A percentile compares a stretch with the other conserved stretches of the same genome.
Evolutionary conservation across 2,329 filamentous ascomycete genomes (phyloP).

Genomic region (Neopestalotiopsis sp.): DNA sequence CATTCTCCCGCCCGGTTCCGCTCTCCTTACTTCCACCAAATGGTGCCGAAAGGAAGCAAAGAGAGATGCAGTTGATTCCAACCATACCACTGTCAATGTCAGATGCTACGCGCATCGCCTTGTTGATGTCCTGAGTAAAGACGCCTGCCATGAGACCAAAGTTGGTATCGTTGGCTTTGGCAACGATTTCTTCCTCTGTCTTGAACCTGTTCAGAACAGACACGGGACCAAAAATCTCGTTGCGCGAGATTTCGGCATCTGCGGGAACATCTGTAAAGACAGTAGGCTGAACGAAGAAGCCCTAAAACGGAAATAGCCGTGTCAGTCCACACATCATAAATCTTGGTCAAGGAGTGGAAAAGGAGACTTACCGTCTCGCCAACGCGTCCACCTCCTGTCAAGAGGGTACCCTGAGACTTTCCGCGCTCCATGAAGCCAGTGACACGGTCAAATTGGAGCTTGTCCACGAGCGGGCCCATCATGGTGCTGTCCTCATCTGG

Average conservation of each 20-base stretch:
- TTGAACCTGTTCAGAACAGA: constrained; percentile 60
- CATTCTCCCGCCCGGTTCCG: constrained; percentile 54
- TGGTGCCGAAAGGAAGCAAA: constrained; percentile 44
- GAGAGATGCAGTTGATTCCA: constrained; percentile 62
- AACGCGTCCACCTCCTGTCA: neutral
- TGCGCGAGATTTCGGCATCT: constrained; percentile 50
- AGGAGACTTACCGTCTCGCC: constrained; percentile 26
- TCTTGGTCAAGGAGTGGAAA: neutral
- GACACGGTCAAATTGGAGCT: constrained; percentile 51
- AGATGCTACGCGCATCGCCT: constrained; percentile 59
- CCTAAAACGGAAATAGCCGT: constrained; percentile 24
- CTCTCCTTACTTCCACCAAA: constrained; percentile 58
- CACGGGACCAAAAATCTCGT: constrained; percentile 65
- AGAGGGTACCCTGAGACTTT: neutral
- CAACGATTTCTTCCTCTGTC: constrained; percentile 59
- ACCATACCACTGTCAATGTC: constrained; percentile 72
- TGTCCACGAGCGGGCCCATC: constrained; percentile 62
- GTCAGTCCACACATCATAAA: neutral
- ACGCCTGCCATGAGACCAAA: constrained; percentile 52
- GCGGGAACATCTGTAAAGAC: constrained; percentile 49
- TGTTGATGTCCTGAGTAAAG: constrained; percentile 68
- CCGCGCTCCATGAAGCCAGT: constrained; percentile 20
- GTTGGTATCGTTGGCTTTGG: constrained; percentile 59
- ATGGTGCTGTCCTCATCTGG: constrained; percentile 62
- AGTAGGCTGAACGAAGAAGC: constrained; percentile 51